Conservation (phyloP, 164 flowering plant genomes). For the Warburgia ugandensis region DNA sequence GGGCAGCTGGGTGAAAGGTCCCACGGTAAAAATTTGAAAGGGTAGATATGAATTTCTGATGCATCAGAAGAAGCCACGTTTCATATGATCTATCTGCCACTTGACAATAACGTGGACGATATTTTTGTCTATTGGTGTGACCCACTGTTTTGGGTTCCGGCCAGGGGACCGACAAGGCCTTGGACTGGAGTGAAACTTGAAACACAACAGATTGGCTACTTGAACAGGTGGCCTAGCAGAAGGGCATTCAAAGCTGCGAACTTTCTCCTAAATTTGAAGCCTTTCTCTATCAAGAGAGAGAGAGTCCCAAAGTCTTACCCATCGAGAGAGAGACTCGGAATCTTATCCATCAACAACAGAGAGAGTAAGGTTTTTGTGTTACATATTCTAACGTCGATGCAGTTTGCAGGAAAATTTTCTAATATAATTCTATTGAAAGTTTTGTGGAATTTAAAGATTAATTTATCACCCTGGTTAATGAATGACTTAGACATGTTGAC, state of each 20-base stretch:
- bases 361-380: no score
- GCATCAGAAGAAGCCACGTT: constrained; percentile 1
- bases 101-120: no score
- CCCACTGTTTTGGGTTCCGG: background rate
- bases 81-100: no score
- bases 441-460: background rate
- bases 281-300: no score
- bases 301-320: no score
- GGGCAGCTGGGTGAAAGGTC: background rate
- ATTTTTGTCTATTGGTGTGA: background rate
- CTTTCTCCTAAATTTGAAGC: no score
- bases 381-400: background rate
- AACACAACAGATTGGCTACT: background rate
- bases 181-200: constrained; percentile 3
- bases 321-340: background rate
- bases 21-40: background rate
- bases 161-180: background rate
- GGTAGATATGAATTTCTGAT: background rate
- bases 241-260: background rate
- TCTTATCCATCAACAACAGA: no score
- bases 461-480: no score
- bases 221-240: constrained; percentile 9
- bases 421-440: background rate
- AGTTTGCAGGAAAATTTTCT: no score
- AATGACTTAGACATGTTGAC: no score